These are phyloP conservation scores for Salix viminalis DNA, from an alignment of 345 rosid genomes.

Conservation along the genomic window DNA sequence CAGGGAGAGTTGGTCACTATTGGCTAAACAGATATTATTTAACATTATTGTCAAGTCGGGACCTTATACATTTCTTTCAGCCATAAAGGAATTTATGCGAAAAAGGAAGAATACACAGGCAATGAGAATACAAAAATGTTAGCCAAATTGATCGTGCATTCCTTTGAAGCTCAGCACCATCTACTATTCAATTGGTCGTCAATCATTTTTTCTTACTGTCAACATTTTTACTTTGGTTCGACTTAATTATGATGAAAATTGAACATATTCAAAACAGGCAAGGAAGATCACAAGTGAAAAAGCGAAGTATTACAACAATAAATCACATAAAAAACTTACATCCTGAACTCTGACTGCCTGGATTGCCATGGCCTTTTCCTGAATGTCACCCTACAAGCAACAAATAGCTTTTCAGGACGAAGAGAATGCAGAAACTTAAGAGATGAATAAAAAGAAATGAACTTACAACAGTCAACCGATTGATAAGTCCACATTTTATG, in stretches of 20 bases:
- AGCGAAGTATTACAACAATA: not conserved
- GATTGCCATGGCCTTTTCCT: constrained; percentile 82
- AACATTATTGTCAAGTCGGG: not conserved
- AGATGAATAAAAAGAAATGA: not conserved
- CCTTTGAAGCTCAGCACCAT: not conserved
- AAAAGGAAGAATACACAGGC: not conserved
- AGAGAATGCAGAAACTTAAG: not conserved
- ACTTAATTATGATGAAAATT: not conserved
- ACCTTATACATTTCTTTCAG: too few species aligned
- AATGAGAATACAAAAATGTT: not conserved
- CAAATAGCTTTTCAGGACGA: constrained; percentile 12
- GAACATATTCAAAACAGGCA: not conserved
- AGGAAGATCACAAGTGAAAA: not conserved
- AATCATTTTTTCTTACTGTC: not conserved
- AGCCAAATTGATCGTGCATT: not conserved
- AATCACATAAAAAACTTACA: constrained; percentile 42
- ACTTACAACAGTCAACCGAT: constrained; percentile 82
- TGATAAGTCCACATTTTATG: constrained; percentile 90
- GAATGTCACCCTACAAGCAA: constrained; percentile 77
- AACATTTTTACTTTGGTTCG: not conserved
- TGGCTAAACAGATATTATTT: not conserved
- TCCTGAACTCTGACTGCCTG: constrained; percentile 93
- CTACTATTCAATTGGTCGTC: not conserved
- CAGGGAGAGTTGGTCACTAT: not conserved
- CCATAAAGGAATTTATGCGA: not conserved